A percentile compares a stretch with the other conserved stretches of the same genome.
Evolutionary conservation across 108 stramenopile genomes (phyloP).

Genomic region (Chaetoceros muelleri): DNA sequence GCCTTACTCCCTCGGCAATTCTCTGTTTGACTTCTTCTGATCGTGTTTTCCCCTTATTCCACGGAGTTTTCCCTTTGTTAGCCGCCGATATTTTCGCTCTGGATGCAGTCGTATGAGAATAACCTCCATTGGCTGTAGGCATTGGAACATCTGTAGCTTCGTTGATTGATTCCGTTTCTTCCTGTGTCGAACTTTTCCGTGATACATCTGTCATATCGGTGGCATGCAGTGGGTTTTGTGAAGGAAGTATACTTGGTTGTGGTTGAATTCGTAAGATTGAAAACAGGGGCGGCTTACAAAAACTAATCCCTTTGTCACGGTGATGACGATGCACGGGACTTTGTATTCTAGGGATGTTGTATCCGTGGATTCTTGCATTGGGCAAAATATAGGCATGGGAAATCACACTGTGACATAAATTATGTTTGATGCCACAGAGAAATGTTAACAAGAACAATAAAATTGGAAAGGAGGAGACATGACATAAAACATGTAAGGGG

Average conservation of each 20-base stretch:
- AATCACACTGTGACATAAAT: no score
- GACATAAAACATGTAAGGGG: no score
- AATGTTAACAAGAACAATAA: no score
- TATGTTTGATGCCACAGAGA: no score
- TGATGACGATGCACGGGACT: no score
- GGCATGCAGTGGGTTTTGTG: no score
- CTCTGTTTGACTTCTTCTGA: conserved; percentile 54
- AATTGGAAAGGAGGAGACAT: no score
- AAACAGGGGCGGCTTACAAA: no score
- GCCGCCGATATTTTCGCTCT: conserved; percentile 75
- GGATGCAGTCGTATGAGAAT: conserved; percentile 54
- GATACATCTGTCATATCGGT: neutral
- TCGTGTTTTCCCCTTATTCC: conserved; percentile 74
- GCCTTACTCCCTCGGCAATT: conserved; percentile 70
- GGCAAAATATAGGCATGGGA: no score
- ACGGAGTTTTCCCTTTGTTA: conserved; percentile 79
- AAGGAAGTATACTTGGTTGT: neutral
- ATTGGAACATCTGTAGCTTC: conserved; percentile 27
- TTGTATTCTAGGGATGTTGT: no score
- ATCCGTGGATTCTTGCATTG: no score
- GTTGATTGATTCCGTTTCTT: neutral
- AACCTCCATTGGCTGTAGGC: conserved; percentile 71
- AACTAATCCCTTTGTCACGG: no score
- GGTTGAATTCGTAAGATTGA: neutral
- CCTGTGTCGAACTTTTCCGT: neutral